Evolutionary conservation across 1,284 basidiomycete species (phyloP), one percentile per base, ranked within the genome.

Genomic region (Athelia psychrophila): DNA sequence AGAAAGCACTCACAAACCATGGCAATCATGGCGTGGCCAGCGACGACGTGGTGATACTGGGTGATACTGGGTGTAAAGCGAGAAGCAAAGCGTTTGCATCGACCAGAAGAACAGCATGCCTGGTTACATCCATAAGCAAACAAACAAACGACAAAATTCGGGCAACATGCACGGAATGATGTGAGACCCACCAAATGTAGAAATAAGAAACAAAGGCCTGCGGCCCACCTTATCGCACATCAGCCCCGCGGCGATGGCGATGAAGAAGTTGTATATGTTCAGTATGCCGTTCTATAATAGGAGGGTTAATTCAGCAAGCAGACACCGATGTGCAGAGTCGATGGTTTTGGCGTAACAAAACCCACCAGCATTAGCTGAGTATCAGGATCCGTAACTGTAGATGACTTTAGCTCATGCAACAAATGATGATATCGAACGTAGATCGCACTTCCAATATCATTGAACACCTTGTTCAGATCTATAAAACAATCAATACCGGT

Each of bases 171-270:
- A n/a, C n/a, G n/a, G n/a, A n/a, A n/a, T n/a, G n/a, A n/a, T n/a
- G 38, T 8, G n/a, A 25, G 24, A 48, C 47, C n/a, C 8, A 56
- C 71, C 77, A 33, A 68, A 60, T 3, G 72, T 75, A 3, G 81
- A 82, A 4, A 64, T 69, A 50, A 86, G 65, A 71, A 84, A 85
- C 9, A 86, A 64, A 3, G 67, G 68, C 0, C 83, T 73, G 32
- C 84, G 69, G 2, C 83, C 82, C 32, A 72, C 67, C 18, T 70
- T 68, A 51, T 84, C 81, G 52, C 74, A 78, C 9, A 79, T 62
- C 30, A 79, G 66, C 22, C 76, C 76, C 8, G 78, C 78, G 30
- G 64, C 49, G 45, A 82, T 65, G 15, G 79, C 77, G 35, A 78
- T 67, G 53, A 77, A 63, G 48, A 81, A 73, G 58, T 79, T 81